Percentiles rank a stretch among this genome's conserved stretches.
These are phyloP conservation scores for Aspergillus incahuasiensis DNA, from an alignment of 495 filamentous ascomycete species.

Conservation along the genomic window DNA sequence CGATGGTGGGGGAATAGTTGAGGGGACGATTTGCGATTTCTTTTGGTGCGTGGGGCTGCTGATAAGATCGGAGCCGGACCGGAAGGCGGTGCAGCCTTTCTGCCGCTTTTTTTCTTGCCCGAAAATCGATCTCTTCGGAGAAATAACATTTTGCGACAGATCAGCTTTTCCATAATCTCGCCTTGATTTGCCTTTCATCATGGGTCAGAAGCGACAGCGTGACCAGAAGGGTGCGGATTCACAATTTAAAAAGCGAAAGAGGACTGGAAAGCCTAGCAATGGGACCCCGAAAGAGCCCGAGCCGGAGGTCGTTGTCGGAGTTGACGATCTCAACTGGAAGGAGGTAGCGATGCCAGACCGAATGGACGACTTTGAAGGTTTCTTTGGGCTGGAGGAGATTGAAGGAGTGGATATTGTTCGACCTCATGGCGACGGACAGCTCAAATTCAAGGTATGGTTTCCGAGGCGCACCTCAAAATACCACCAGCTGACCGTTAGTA, in stretches of 20 bases:
- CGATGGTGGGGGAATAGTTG: not conserved
- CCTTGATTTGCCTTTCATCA: constrained; percentile 8
- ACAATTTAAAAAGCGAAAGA: constrained; percentile 48
- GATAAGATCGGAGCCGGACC: constrained; percentile 30
- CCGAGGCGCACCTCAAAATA: not conserved
- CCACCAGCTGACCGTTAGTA: constrained; percentile 12
- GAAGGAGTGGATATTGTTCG: constrained; percentile 79
- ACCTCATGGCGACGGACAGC: constrained; percentile 25
- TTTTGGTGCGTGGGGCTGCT: constrained; percentile 28
- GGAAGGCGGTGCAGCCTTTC: constrained; percentile 31
- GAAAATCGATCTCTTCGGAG: constrained; percentile 13
- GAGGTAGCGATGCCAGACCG: constrained; percentile 78
- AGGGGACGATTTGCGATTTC: constrained; percentile 17
- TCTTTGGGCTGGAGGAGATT: constrained; percentile 90
- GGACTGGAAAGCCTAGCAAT: constrained; percentile 31
- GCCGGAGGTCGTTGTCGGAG: constrained; percentile 27
- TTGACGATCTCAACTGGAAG: constrained; percentile 78
- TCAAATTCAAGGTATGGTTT: constrained; percentile 46
- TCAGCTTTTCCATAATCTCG: not conserved
- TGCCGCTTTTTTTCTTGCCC: constrained; percentile 37
- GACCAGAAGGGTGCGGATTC: constrained; percentile 31
- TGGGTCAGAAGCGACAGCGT: constrained; percentile 48
- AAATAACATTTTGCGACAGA: constrained; percentile 5
- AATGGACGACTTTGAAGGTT: constrained; percentile 88
- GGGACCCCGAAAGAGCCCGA: constrained; percentile 16